Conservation (phyloP, 2,329 filamentous ascomycete species). For the Cladosporium oxysporum region DNA sequence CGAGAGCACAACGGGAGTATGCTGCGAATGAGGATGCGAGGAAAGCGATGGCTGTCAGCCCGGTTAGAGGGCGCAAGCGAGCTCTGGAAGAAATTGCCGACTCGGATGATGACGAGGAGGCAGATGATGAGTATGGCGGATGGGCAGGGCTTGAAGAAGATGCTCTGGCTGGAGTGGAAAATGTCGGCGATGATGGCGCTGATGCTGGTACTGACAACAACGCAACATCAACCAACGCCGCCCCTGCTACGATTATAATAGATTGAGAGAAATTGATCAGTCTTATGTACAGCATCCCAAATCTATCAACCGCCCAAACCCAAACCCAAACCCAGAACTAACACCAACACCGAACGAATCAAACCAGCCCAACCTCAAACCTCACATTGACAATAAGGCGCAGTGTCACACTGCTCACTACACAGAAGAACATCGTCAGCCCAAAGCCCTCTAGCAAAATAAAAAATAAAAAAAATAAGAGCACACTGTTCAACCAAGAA, state of each 20-base stretch:
- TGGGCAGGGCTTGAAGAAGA: constrained; percentile 70
- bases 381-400: constrained; percentile 13
- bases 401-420: constrained; percentile 2
- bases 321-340: too few relatives aligned
- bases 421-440: background rate
- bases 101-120: constrained; percentile 62
- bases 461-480: too few relatives aligned
- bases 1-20: background rate
- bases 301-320: background rate
- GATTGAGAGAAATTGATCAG: background rate
- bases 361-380: background rate
- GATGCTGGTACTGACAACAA: background rate
- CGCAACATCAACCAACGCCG: background rate
- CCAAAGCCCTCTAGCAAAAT: background rate
- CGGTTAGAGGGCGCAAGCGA: constrained; percentile 54
- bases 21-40: background rate
- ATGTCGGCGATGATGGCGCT: background rate
- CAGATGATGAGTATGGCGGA: constrained; percentile 71
- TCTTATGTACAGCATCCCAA: background rate
- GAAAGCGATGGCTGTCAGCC: constrained; percentile 16
- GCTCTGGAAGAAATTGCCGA: constrained; percentile 58
- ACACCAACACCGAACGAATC: background rate
- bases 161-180: constrained; percentile 41
- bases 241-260: background rate
- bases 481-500: background rate